These are phyloP conservation scores for Saccharomyces pastorianus DNA, from an alignment of 1,139 yeast species.

Conservation along the genomic window DNA sequence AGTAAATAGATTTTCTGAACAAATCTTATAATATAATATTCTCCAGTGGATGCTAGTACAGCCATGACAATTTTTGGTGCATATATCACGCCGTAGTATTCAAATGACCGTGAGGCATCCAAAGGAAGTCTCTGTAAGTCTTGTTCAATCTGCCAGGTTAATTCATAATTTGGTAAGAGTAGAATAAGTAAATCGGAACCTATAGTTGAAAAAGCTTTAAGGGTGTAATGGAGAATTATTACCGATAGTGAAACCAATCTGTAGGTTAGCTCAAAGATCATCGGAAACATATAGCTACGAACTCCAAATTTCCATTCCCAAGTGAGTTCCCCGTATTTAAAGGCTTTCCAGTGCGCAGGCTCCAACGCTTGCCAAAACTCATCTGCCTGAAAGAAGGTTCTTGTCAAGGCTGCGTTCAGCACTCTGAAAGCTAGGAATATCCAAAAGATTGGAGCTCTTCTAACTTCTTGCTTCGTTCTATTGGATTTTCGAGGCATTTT, in stretches of 20 bases:
- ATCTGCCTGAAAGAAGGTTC: conserved; percentile 90
- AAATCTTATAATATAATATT: conserved; percentile 48
- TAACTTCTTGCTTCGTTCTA: background rate
- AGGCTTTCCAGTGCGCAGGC: conserved; percentile 73
- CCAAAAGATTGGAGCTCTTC: background rate
- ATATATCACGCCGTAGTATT: conserved; percentile 34
- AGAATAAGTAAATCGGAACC: conserved; percentile 3
- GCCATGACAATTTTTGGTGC: conserved; percentile 68
- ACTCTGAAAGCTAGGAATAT: conserved; percentile 38
- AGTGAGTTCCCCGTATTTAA: conserved; percentile 75
- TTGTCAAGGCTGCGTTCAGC: conserved; percentile 52
- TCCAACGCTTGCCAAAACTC: conserved; percentile 91
- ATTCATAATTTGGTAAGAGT: conserved; percentile 4
- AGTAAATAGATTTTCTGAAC: conserved; percentile 31
- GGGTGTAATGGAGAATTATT: background rate
- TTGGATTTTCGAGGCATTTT: background rate
- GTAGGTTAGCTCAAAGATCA: conserved; percentile 41
- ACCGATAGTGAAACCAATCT: conserved; percentile 9
- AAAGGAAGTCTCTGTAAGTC: conserved; percentile 8
- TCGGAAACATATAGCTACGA: conserved; percentile 75
- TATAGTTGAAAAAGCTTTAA: background rate
- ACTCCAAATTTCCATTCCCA: conserved; percentile 90
- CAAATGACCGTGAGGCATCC: conserved; percentile 9
- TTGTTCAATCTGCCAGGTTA: conserved; percentile 26
- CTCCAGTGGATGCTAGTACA: conserved; percentile 63